Percentiles rank a stretch among this genome's conserved stretches.
These are phyloP conservation scores for Phytopythium chamaehyphon DNA, from an alignment of 352 stramenopile species.

Conservation along the genomic window DNA sequence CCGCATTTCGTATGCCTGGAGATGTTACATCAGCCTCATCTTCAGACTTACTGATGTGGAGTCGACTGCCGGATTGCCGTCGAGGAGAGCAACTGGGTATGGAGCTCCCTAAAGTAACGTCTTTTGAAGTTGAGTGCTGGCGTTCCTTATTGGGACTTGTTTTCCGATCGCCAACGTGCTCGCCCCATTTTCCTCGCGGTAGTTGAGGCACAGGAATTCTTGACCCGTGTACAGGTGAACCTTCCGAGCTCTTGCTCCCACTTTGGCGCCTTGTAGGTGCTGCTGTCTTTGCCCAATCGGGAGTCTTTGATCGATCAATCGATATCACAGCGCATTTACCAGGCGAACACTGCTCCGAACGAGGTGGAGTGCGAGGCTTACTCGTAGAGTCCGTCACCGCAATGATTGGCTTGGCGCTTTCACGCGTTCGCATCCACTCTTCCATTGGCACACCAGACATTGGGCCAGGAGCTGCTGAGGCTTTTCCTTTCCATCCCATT, in stretches of 20 bases:
- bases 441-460: conserved; percentile 57
- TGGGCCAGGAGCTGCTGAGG: conserved; percentile 35
- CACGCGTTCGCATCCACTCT: conserved; percentile 71
- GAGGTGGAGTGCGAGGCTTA: background rate
- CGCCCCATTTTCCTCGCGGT: conserved; percentile 16
- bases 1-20: background rate
- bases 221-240: background rate
- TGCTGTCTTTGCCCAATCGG: conserved; percentile 49
- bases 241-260: background rate
- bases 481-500: conserved; percentile 45
- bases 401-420: conserved; percentile 45
- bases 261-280: background rate
- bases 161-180: background rate
- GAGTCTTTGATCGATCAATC: conserved; percentile 57
- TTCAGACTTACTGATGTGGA: background rate
- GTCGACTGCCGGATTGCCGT: too few relatives aligned
- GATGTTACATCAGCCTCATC: background rate
- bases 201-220: background rate
- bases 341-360: background rate
- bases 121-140: too few relatives aligned
- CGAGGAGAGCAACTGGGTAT: too few relatives aligned
- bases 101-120: too few relatives aligned
- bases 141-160: too few relatives aligned
- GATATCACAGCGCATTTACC: conserved; percentile 9
- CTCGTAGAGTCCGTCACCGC: conserved; percentile 11